These are phyloP conservation scores for Paspalum vaginatum DNA, from an alignment of 176 grass and related monocot genomes.

Conservation along the genomic window DNA sequence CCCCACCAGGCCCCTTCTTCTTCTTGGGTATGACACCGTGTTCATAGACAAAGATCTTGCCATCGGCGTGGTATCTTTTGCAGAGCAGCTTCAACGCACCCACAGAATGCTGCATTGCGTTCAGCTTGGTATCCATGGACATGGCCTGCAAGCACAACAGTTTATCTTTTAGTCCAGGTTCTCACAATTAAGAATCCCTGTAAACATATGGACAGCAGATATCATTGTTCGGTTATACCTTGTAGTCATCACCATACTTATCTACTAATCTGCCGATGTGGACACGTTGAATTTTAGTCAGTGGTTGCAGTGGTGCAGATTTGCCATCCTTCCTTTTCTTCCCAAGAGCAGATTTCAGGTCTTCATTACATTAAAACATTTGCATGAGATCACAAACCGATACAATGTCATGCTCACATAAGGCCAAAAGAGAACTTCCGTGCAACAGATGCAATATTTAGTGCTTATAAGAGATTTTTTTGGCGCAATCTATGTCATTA, in stretches of 20 bases:
- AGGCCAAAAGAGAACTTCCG: not conserved
- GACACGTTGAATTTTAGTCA: slow-evolving; percentile 74
- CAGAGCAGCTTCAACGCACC: slow-evolving; percentile 77
- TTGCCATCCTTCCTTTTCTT: slow-evolving; percentile 84
- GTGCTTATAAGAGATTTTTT: not conserved
- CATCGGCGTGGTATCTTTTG: slow-evolving; percentile 62
- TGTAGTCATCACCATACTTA: slow-evolving; percentile 80
- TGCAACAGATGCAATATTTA: not conserved
- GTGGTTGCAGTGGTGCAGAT: slow-evolving; percentile 64
- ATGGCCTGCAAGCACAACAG: slow-evolving; percentile 66
- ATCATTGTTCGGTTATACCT: slow-evolving; percentile 50
- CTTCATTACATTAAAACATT: slow-evolving; percentile 44
- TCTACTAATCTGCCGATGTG: slow-evolving; percentile 79
- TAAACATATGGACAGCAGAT: not conserved
- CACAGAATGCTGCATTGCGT: slow-evolving; percentile 83
- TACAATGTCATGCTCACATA: not conserved
- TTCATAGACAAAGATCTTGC: slow-evolving; percentile 54
- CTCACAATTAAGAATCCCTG: not conserved
- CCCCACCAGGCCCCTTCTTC: too few relatives aligned
- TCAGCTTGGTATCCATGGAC: slow-evolving; percentile 94
- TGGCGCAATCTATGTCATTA: not conserved
- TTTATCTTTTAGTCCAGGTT: slow-evolving; percentile 12
- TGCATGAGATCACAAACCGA: slow-evolving; percentile 29
- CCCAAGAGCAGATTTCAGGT: slow-evolving; percentile 86
- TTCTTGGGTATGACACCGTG: too few relatives aligned